Evolutionary conservation across 2,329 filamentous ascomycete species (phyloP).

Genomic region (Fusarium austroafricanum): DNA sequence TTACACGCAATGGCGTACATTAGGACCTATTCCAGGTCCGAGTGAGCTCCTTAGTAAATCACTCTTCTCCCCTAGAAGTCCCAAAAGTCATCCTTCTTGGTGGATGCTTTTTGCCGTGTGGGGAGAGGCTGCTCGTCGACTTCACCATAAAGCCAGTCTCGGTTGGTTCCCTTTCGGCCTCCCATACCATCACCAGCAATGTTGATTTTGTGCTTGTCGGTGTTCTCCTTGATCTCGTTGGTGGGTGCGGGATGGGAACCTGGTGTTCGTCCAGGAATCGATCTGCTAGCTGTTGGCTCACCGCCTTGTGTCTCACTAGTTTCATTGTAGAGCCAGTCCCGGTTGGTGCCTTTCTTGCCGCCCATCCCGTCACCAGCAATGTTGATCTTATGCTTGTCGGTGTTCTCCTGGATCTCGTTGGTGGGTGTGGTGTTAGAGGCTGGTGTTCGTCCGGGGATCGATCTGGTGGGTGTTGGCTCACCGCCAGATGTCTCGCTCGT

Average conservation of each 20-base stretch:
- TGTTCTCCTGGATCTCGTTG: constrained; percentile 25
- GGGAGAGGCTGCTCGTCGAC: constrained; percentile 56
- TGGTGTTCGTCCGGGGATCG: constrained; percentile 53
- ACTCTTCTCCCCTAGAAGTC: constrained; percentile 54
- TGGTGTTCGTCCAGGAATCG: constrained; percentile 53
- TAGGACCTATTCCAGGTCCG: background rate
- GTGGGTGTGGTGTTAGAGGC: constrained; percentile 12
- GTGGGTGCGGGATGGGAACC: constrained; percentile 15
- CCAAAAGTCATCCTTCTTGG: constrained; percentile 58
- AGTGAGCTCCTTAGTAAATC: constrained; percentile 10
- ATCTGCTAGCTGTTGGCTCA: constrained; percentile 31
- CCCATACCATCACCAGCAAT: constrained; percentile 74
- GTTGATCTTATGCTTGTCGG: constrained; percentile 48
- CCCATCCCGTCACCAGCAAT: constrained; percentile 74
- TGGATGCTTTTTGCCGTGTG: constrained; percentile 50
- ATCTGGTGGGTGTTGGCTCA: constrained; percentile 32
- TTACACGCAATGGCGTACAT: background rate
- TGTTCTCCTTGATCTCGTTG: constrained; percentile 26
- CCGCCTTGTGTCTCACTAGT: constrained; percentile 51
- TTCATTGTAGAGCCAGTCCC: constrained; percentile 67
- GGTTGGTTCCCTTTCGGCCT: constrained; percentile 64
- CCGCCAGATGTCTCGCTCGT: constrained; percentile 51
- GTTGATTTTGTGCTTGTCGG: constrained; percentile 47
- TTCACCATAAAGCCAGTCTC: constrained; percentile 67
- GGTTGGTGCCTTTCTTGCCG: constrained; percentile 62